Evolutionary conservation across 1,284 basidiomycete genomes (phyloP).

Genomic region (Cutaneotrichosporon sp.): DNA sequence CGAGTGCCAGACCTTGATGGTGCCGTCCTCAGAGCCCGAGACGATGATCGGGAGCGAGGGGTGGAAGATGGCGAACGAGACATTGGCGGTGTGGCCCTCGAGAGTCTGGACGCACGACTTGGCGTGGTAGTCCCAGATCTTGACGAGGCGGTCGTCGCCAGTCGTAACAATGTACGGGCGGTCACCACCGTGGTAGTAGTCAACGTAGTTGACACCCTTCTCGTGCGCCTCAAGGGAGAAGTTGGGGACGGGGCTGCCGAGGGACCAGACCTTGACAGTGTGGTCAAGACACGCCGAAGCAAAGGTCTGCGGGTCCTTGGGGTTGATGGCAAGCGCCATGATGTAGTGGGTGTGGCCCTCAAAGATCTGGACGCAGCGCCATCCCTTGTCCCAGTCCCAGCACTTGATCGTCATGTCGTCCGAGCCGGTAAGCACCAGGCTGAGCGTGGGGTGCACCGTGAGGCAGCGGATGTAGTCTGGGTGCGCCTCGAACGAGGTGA

Average conservation of each 20-base stretch:
- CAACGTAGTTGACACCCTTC: slow-evolving; percentile 99
- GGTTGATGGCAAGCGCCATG: slow-evolving; percentile 98
- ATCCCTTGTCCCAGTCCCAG: slow-evolving; percentile 99
- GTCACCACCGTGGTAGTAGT: slow-evolving; percentile 97
- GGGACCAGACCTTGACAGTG: slow-evolving; percentile 95
- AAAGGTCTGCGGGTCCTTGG: slow-evolving; percentile 96
- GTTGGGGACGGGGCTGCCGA: slow-evolving; percentile 79
- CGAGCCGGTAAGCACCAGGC: slow-evolving; percentile 90
- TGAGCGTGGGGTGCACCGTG: slow-evolving; percentile 90
- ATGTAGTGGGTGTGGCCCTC: slow-evolving; percentile 99
- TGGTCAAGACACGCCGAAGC: slow-evolving; percentile 94
- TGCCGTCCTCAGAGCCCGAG: slow-evolving; percentile 95
- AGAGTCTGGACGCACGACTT: slow-evolving; percentile 98
- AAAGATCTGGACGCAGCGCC: slow-evolving; percentile 94
- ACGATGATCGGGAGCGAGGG: slow-evolving; percentile 94
- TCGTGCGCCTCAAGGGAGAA: slow-evolving; percentile 99
- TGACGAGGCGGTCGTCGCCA: slow-evolving; percentile 92
- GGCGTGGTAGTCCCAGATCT: slow-evolving; percentile 98
- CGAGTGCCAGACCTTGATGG: slow-evolving; percentile 97
- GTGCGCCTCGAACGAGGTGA: slow-evolving; percentile 92
- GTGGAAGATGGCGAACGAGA: slow-evolving; percentile 97
- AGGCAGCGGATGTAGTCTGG: slow-evolving; percentile 98
- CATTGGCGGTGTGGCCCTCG: slow-evolving; percentile 98
- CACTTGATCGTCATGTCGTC: slow-evolving; percentile 99
- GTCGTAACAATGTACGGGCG: slow-evolving; percentile 96